Base-by-base conservation (phyloP, 2,329 filamentous ascomycete species). In the Cytospora mali region DNA sequence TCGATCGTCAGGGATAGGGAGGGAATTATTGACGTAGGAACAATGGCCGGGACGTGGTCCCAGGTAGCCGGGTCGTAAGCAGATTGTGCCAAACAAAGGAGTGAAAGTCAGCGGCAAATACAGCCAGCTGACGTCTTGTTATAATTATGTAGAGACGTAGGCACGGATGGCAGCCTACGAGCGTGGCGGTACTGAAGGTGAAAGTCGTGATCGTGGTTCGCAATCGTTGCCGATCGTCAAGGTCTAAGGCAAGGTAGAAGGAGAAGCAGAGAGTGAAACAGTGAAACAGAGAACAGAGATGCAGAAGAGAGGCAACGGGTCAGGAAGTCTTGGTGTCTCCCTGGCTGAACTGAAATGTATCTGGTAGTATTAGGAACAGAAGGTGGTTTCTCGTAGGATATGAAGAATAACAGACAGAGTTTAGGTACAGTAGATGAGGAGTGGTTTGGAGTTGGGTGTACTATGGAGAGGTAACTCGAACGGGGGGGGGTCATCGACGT, bases 91-190 rank as follows among this genome's bases (percentile, higher is more conserved):
- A 54, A 53, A 62, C 50, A 58, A 62, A 62, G 62, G 59, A 64
- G 62, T 46, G 62, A 55, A 51, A 55, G 62, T 51, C 62, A 62
- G 54, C 55, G 50, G 55, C 55, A 59, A 25, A 49, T 42, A 35
- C 3, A 54, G 62, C 58, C 62, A 60, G 58, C 53, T 64, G 62
- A 61, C 62, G 62, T 50, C n/a, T 33, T 53, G 58, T 61, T n/a
- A n/a, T n/a, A n/a, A 57, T 57, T 51, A 57, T 35, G 42, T 29
- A 51, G 27, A 48, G 13, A 25, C 23, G 39, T 13, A 39, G 28
- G 35, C 14, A 21, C n/a, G 18, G 21, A 25, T 54, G 13, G 51
- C 28, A 48, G 58, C 35, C 52, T 23, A 21, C 39, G n/a, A n/a
- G n/a, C n/a, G 58, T 14, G 23, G 31, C 18, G 14, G 39, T 29